These are phyloP conservation scores for Hyaloperonospora arabidopsidis DNA, from an alignment of 352 stramenopile genomes.

Conservation along the genomic window DNA sequence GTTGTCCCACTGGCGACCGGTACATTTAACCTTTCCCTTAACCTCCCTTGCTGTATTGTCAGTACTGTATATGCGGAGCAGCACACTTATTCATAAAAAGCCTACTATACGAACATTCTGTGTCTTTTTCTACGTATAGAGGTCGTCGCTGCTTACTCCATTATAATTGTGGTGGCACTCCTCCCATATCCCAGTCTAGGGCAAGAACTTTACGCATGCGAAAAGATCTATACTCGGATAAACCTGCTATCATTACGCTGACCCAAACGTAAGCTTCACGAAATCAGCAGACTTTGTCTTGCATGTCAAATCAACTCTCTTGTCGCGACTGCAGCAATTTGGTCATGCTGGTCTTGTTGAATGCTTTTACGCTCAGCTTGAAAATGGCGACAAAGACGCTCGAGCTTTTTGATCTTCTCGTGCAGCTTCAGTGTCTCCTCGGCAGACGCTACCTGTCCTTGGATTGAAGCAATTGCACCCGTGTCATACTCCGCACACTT, in stretches of 20 bases:
- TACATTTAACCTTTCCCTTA: no score
- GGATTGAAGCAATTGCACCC: slow-evolving; percentile 62
- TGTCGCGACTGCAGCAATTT: slow-evolving; percentile 10
- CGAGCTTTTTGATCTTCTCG: slow-evolving; percentile 80
- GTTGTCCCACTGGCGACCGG: no score
- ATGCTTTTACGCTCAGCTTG: slow-evolving; percentile 70
- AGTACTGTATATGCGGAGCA: no score
- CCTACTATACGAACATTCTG: no score
- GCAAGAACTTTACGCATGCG: no score
- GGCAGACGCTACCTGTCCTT: slow-evolving; percentile 53
- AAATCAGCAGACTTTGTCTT: not conserved
- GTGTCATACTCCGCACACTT: slow-evolving; percentile 79
- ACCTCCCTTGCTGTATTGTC: no score
- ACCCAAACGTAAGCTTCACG: not conserved
- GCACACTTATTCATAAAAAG: no score
- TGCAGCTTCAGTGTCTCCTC: slow-evolving; percentile 66
- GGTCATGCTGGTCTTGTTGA: slow-evolving; percentile 25
- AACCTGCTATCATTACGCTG: slow-evolving; percentile 22
- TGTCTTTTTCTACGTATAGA: no score
- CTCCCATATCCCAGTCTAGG: no score
- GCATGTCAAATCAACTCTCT: slow-evolving; percentile 24
- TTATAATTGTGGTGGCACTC: no score
- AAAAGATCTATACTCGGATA: not conserved
- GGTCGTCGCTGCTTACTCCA: no score
- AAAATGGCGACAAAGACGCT: slow-evolving; percentile 72